Conservation (phyloP, 805 yeast genomes). For the Candida hungchunana region DNA sequence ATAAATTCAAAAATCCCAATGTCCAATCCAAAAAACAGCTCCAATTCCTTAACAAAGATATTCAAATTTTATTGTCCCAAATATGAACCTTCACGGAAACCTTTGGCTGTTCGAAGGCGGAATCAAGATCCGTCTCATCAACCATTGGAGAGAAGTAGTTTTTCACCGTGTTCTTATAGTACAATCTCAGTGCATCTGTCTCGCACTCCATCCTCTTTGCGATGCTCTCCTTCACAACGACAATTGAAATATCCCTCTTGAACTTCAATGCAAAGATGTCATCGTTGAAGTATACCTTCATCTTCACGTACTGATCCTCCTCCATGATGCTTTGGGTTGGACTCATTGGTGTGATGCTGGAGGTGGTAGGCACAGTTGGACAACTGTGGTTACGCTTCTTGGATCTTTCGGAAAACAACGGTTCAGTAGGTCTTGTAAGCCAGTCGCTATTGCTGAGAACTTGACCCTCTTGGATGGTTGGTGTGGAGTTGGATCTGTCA, state of each 20-base stretch:
- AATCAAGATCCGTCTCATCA: constrained; percentile 18
- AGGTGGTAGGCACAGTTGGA: not conserved
- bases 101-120: constrained; percentile 15
- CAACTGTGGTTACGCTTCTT: constrained; percentile 4
- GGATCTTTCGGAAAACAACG: constrained; percentile 6
- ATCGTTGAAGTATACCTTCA: constrained; percentile 21
- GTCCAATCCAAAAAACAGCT: not conserved
- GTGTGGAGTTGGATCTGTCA: constrained; percentile 9
- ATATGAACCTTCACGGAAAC: constrained; percentile 13
- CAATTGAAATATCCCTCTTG: constrained; percentile 4
- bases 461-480: constrained; percentile 11
- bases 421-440: constrained; percentile 14
- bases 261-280: constrained; percentile 27
- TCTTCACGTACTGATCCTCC: constrained; percentile 12
- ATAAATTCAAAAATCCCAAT: not conserved
- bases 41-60: not conserved
- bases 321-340: too few species aligned
- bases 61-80: constrained; percentile 9
- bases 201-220: constrained; percentile 25
- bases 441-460: constrained; percentile 10
- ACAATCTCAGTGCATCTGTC: constrained; percentile 12
- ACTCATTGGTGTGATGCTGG: not conserved
- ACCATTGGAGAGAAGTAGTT: constrained; percentile 19
- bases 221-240: constrained; percentile 17
- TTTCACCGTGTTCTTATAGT: constrained; percentile 16